These are phyloP conservation scores for Tricholomella constricta DNA, from an alignment of 768 basidiomycete genomes.

Conservation along the genomic window DNA sequence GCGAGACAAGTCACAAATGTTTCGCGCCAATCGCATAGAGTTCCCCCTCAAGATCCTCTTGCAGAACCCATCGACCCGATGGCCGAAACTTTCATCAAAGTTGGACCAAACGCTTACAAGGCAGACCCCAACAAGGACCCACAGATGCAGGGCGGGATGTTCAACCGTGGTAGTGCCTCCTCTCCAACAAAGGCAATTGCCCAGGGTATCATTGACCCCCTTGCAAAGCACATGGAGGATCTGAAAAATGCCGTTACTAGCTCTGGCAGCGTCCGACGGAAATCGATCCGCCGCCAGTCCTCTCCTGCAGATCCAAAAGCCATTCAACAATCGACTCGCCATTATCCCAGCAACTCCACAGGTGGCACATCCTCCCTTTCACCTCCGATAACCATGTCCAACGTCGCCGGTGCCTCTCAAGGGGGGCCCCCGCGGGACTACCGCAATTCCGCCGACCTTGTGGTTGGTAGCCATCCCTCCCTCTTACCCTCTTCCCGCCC, in stretches of 20 bases:
- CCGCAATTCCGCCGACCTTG: slow-evolving; percentile 69
- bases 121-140: slow-evolving; percentile 69
- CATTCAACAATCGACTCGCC: slow-evolving; percentile 23
- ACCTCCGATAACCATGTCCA: slow-evolving; percentile 29
- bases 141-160: slow-evolving; percentile 43
- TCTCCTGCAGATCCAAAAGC: slow-evolving; percentile 24
- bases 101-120: slow-evolving; percentile 66
- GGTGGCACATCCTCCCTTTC: slow-evolving; percentile 34
- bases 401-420: slow-evolving; percentile 24
- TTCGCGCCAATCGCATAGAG: slow-evolving; percentile 21
- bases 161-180: slow-evolving; percentile 23
- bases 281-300: slow-evolving; percentile 37
- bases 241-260: slow-evolving; percentile 48
- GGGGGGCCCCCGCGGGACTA: slow-evolving; percentile 59
- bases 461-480: slow-evolving; percentile 78
- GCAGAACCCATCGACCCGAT: slow-evolving; percentile 66
- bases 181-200: slow-evolving; percentile 29
- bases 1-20: slow-evolving; percentile 15
- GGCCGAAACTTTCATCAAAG: slow-evolving; percentile 67
- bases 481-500: slow-evolving; percentile 55
- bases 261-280: slow-evolving; percentile 50
- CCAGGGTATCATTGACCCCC: slow-evolving; percentile 53
- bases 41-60: slow-evolving; percentile 47
- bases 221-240: slow-evolving; percentile 67
- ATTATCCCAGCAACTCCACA: slow-evolving; percentile 21